Evolutionary conservation across 1,284 basidiomycete species (phyloP).

Genomic region (Porogramme epimiltina): DNA sequence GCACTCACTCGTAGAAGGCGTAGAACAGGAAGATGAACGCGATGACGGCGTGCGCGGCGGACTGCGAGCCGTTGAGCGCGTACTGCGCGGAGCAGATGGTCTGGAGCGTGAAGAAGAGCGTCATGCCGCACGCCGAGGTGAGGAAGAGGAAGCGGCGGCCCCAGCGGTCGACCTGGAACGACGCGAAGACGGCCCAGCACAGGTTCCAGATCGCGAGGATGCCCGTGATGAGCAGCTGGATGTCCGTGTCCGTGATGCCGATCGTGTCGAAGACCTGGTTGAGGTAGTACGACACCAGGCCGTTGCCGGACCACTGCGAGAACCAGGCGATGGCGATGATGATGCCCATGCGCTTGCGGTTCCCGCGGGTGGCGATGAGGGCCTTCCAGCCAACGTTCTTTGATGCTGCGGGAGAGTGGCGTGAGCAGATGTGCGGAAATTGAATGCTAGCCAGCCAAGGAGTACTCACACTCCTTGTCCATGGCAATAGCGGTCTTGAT

Average conservation of each 20-base stretch:
- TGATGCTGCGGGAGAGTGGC: neutral
- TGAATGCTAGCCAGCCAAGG: conserved; percentile 22
- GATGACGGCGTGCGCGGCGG: conserved; percentile 67
- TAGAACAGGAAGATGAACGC: conserved; percentile 81
- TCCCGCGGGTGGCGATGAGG: conserved; percentile 60
- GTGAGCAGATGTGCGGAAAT: neutral
- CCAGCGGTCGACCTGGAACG: conserved; percentile 57
- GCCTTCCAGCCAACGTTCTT: conserved; percentile 62
- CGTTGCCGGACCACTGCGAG: conserved; percentile 78
- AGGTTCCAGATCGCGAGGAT: conserved; percentile 75
- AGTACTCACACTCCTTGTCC: too few relatives aligned
- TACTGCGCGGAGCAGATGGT: conserved; percentile 72
- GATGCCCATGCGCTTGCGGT: conserved; percentile 68
- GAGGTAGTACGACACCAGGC: conserved; percentile 77
- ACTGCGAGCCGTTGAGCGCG: conserved; percentile 40
- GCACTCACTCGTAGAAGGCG: conserved; percentile 62
- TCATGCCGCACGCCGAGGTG: conserved; percentile 65
- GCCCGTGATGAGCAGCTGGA: conserved; percentile 46
- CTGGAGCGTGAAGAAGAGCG: conserved; percentile 69
- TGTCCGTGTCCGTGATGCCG: conserved; percentile 63
- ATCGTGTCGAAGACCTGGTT: conserved; percentile 71
- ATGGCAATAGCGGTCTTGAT: conserved; percentile 75
- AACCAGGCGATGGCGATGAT: conserved; percentile 73
- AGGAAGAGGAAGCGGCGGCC: conserved; percentile 72
- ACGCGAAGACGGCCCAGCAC: conserved; percentile 58